Percentiles rank a stretch among this genome's conserved stretches.
Conservation (phyloP, 495 filamentous ascomycete species). For the Podospora anserina region DNA sequence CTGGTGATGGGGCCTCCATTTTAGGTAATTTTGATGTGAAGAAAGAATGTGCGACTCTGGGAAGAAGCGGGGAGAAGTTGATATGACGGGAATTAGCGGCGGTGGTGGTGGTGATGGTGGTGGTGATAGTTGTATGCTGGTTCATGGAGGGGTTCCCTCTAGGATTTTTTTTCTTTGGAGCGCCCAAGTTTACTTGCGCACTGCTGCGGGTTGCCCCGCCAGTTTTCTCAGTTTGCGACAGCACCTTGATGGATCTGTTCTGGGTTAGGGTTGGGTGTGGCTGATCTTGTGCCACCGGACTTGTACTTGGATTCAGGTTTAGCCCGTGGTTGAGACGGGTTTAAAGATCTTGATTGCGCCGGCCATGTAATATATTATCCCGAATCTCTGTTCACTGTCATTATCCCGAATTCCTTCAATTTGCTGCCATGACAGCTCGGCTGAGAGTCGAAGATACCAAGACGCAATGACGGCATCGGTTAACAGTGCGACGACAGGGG, state of each 20-base stretch:
- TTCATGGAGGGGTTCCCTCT: constrained; percentile 18
- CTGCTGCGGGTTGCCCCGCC: background rate
- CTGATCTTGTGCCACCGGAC: background rate
- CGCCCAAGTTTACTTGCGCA: background rate
- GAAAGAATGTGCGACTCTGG: background rate
- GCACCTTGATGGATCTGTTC: background rate
- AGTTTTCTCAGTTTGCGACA: background rate
- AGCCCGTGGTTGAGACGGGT: too few species aligned
- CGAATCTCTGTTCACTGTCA: too few species aligned
- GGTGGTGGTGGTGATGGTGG: background rate
- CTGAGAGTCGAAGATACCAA: background rate
- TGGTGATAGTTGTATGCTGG: background rate
- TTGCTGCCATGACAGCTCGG: too few species aligned
- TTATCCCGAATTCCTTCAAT: too few species aligned
- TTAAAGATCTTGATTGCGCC: too few species aligned
- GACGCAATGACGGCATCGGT: constrained; percentile 3
- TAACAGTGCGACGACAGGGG: background rate
- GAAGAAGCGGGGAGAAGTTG: background rate
- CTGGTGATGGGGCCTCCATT: constrained; percentile 20
- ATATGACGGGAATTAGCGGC: background rate
- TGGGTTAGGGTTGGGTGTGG: constrained; percentile 1
- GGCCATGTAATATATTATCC: too few species aligned
- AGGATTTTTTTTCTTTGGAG: constrained; percentile 10
- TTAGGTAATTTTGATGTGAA: background rate
- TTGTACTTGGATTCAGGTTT: background rate